Evolutionary conservation across 2,329 filamentous ascomycete genomes (phyloP), one percentile per base, ranked within the genome.

Genomic region (Colletotrichum tamarilloi): DNA sequence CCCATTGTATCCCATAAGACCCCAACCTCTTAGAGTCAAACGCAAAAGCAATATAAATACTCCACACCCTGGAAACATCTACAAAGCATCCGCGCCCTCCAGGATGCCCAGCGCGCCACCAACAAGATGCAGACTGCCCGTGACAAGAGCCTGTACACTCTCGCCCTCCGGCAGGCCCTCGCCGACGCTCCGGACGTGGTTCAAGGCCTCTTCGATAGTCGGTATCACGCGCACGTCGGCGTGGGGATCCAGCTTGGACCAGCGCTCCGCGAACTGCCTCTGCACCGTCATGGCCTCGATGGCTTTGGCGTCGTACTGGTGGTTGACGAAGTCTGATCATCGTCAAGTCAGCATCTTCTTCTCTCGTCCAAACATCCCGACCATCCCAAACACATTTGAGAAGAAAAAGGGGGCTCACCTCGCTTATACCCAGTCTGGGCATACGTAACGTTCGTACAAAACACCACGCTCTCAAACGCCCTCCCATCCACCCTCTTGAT

Each of bases 91-190:
- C n/a, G 68, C 68, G 4, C 72, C 68, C 16, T 73, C 70, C 8
- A 73, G 12, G 1, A 73, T 73, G 4, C 66, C 65, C 60, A 97
- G 84, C 58, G 95, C 85, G 12, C 93, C 94, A 8, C 95, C 95
- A 1, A 95, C 94, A 52, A 98, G 87, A 85, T 97, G 93, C 78
- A 97, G 84, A 80, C 94, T 97, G 2, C 95, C 95, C 16, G 95
- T 97, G 11, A 94, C 92, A 67, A 98, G 84, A 0, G 74, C 74
- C 65, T 87, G 84, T 16, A 87, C 81, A 7, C 79, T 80, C 57
- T 84, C 78, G 0, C 78, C 82, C 64, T 83, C 77, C 16, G 60
- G 72, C 4, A 80, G 67, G 14, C 73, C 76, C 24, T 79, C 76
- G 9, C 79, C 79, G 5, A 67, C 11, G 1, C 26, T 56, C 4